Evolutionary conservation across 768 basidiomycete genomes (phyloP).

Genomic region (Gymnopilus junonius): DNA sequence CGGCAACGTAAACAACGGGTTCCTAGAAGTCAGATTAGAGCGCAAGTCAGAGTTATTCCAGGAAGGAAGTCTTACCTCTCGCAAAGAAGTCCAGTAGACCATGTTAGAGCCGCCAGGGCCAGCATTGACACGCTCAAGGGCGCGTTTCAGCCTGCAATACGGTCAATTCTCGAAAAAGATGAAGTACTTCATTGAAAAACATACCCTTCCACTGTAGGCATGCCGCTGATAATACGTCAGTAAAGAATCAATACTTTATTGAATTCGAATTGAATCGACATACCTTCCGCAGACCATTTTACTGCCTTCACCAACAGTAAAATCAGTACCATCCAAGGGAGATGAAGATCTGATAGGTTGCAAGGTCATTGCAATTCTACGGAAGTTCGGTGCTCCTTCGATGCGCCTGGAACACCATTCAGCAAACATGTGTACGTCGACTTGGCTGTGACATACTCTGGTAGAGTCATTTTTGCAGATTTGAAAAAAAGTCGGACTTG

Average conservation of each 20-base stretch:
- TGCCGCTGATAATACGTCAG: slow-evolving; percentile 61
- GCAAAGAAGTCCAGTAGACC: slow-evolving; percentile 93
- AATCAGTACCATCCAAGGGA: slow-evolving; percentile 37
- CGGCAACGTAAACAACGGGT: slow-evolving; percentile 89
- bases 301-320: slow-evolving; percentile 44
- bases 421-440: neutral
- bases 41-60: neutral
- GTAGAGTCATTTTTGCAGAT: slow-evolving; percentile 96
- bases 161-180: neutral
- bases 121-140: slow-evolving; percentile 80
- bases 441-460: slow-evolving; percentile 61
- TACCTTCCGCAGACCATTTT: slow-evolving; percentile 84
- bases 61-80: slow-evolving; percentile 61
- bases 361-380: slow-evolving; percentile 74
- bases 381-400: slow-evolving; percentile 94
- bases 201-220: slow-evolving; percentile 93
- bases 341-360: slow-evolving; percentile 32
- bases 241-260: neutral
- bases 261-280: slow-evolving; percentile 8
- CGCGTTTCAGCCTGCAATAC: slow-evolving; percentile 67
- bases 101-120: slow-evolving; percentile 73
- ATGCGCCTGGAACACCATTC: slow-evolving; percentile 57
- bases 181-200: slow-evolving; percentile 9
- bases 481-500: slow-evolving; percentile 94
- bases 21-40: slow-evolving; percentile 53